A percentile compares a stretch with the other conserved stretches of the same genome.
Conservation (phyloP, 2,329 filamentous ascomycete genomes). For the Aspergillus nomiae region DNA sequence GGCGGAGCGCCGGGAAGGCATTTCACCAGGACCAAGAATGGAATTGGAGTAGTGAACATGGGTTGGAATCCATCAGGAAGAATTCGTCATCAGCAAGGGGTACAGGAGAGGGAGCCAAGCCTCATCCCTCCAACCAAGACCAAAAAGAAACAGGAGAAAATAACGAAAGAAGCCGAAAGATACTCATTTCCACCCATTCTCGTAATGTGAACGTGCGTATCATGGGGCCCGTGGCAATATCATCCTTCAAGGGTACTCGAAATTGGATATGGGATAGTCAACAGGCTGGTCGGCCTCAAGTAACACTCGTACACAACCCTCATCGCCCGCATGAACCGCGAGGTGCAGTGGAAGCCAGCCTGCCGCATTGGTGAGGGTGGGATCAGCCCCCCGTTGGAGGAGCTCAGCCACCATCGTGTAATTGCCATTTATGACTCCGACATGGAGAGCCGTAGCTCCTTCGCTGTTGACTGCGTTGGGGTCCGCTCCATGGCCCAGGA, state of each 20-base stretch:
- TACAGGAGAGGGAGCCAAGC: not conserved
- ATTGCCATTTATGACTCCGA: not conserved
- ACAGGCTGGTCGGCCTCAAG: not conserved
- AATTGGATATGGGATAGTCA: not conserved
- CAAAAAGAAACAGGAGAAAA: not conserved
- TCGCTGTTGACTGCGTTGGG: slow-evolving; percentile 2
- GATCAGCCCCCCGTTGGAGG: slow-evolving; percentile 1
- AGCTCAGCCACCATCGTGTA: not conserved
- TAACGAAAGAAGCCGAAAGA: no score
- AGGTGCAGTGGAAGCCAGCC: not conserved
- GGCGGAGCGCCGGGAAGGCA: not conserved
- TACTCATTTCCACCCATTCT: not conserved
- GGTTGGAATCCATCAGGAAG: not conserved
- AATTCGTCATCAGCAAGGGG: not conserved
- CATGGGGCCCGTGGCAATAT: not conserved
- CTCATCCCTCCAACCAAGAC: no score
- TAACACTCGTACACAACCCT: not conserved
- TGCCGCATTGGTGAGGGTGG: not conserved
- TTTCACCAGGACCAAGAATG: not conserved
- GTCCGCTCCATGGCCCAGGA: not conserved
- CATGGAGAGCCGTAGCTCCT: slow-evolving; percentile 1
- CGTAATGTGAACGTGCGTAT: not conserved
- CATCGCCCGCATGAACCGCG: not conserved
- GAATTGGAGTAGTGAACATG: not conserved
- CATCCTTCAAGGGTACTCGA: not conserved